A percentile compares a stretch with the other conserved stretches of the same genome.
These are phyloP conservation scores for Zasmidium angulare DNA, from an alignment of 2,329 filamentous ascomycete species.

Conservation along the genomic window DNA sequence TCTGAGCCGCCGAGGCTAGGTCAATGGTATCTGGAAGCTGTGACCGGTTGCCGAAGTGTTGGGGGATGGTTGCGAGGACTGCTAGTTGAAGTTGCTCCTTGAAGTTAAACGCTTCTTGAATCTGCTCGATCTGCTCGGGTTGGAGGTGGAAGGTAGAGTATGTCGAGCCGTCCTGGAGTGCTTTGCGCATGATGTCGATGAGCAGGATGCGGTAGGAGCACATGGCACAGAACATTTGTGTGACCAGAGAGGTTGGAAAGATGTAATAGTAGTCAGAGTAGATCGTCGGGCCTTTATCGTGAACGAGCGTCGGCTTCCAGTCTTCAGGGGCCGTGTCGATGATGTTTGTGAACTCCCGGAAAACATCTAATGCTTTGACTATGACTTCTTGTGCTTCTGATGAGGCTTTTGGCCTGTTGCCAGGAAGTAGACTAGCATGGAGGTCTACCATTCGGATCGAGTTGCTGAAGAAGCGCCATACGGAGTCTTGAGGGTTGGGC, in stretches of 20 bases:
- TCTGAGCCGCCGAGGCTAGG: not conserved
- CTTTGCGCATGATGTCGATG: slow-evolving; percentile 16
- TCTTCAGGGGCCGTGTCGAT: slow-evolving; percentile 12
- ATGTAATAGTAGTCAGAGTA: slow-evolving; percentile 18
- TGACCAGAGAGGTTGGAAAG: slow-evolving; percentile 16
- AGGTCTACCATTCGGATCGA: slow-evolving; percentile 13
- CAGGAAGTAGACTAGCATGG: slow-evolving; percentile 15
- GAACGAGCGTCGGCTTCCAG: slow-evolving; percentile 12
- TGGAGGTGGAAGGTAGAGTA: not conserved
- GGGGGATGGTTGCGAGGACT: slow-evolving; percentile 14
- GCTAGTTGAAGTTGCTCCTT: slow-evolving; percentile 13
- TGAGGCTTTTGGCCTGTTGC: slow-evolving; percentile 12
- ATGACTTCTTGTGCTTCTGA: slow-evolving; percentile 8
- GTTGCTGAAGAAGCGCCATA: slow-evolving; percentile 15
- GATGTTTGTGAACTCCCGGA: slow-evolving; percentile 14
- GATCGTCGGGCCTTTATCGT: slow-evolving; percentile 10
- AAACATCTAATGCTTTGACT: slow-evolving; percentile 9
- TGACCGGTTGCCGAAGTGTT: slow-evolving; percentile 10
- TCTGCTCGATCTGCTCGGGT: slow-evolving; percentile 7
- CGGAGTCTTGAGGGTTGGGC: slow-evolving; percentile 10
- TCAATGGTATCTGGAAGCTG: slow-evolving; percentile 1
- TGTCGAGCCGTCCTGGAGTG: slow-evolving; percentile 2
- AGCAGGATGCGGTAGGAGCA: slow-evolving; percentile 17
- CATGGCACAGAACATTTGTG: slow-evolving; percentile 16
- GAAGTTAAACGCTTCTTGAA: slow-evolving; percentile 7